phyloP scores from a whole-genome alignment of 2,329 filamentous ascomycete species.

The Penicillium palitans region DNA sequence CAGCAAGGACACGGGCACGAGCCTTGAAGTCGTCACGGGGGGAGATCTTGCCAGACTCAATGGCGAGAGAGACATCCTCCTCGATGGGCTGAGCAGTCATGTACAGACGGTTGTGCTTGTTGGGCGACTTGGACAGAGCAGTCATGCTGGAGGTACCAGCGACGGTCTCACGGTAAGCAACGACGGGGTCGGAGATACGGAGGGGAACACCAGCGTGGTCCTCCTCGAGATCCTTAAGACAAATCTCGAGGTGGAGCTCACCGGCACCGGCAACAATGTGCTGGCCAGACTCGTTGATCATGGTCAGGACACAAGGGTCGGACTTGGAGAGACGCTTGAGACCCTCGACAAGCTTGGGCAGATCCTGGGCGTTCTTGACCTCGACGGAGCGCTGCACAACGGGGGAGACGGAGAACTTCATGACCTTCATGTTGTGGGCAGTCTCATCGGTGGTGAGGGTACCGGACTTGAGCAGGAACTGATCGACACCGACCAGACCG shows the following conservation, averaged over 20 bases:
- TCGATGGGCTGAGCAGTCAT: slow-evolving; percentile 85
- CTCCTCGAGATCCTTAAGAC: slow-evolving; percentile 99
- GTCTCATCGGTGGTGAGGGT: slow-evolving; percentile 96
- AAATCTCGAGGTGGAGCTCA: slow-evolving; percentile 99
- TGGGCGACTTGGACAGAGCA: slow-evolving; percentile 98
- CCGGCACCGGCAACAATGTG: slow-evolving; percentile 98
- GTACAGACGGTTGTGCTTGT: slow-evolving; percentile 99
- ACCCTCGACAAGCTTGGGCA: slow-evolving; percentile 99
- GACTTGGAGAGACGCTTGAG: slow-evolving; percentile 99
- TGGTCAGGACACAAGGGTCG: slow-evolving; percentile 94
- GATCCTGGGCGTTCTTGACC: slow-evolving; percentile 99
- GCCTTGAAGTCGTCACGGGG: slow-evolving; percentile 99
- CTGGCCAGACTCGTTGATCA: slow-evolving; percentile 89
- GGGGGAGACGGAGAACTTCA: slow-evolving; percentile 99
- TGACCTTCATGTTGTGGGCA: slow-evolving; percentile 99
- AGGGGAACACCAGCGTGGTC: slow-evolving; percentile 99
- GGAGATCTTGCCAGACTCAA: slow-evolving; percentile 87
- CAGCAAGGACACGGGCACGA: slow-evolving; percentile 91
- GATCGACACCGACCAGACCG: slow-evolving; percentile 97
- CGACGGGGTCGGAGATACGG: slow-evolving; percentile 96
- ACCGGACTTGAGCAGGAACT: slow-evolving; percentile 99
- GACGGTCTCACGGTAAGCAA: slow-evolving; percentile 98
- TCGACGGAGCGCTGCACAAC: slow-evolving; percentile 98
- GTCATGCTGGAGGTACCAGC: slow-evolving; percentile 82
- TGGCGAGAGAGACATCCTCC: slow-evolving; percentile 87